Percentiles rank a stretch among this genome's conserved stretches.
phyloP scores from a whole-genome alignment of 768 basidiomycete species.

The Pholiota conissans region DNA sequence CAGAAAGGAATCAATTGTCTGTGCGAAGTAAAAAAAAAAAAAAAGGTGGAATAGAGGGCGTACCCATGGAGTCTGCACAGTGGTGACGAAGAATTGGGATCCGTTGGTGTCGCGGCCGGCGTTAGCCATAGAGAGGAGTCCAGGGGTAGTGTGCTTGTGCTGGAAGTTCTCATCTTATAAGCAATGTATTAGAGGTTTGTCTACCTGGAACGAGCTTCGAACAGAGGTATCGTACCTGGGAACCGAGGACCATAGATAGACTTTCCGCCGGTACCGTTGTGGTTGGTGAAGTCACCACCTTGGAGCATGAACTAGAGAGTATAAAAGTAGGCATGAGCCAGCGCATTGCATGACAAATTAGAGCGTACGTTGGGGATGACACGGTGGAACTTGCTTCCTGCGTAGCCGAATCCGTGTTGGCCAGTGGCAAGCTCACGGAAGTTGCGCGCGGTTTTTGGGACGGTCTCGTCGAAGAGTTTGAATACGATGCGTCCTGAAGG shows the following conservation, averaged over 20 bases:
- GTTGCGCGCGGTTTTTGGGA: slow-evolving; percentile 80
- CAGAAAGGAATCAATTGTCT: neutral
- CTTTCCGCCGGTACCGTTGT: slow-evolving; percentile 79
- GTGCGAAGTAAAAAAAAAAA: neutral
- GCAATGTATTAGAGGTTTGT: neutral
- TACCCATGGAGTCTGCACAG: slow-evolving; percentile 66
- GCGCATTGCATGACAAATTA: neutral
- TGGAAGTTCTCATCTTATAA: slow-evolving; percentile 81
- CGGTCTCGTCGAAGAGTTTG: slow-evolving; percentile 79
- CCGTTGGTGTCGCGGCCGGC: slow-evolving; percentile 82
- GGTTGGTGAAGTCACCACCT: slow-evolving; percentile 81
- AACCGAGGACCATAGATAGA: slow-evolving; percentile 87
- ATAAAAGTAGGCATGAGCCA: neutral
- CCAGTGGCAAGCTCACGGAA: slow-evolving; percentile 80
- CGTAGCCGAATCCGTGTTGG: slow-evolving; percentile 71
- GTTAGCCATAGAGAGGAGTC: slow-evolving; percentile 81
- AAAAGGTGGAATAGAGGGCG: slow-evolving; percentile 17
- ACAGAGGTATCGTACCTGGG: slow-evolving; percentile 47
- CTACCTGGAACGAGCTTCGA: too few relatives aligned
- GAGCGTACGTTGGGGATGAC: slow-evolving; percentile 61
- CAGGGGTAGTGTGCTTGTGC: slow-evolving; percentile 65
- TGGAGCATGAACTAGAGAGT: slow-evolving; percentile 73
- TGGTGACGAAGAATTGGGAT: slow-evolving; percentile 85
- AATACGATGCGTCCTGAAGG: slow-evolving; percentile 76
- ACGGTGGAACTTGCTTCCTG: slow-evolving; percentile 68